Conservation (phyloP, 2,329 filamentous ascomycete species). For the Fusarium sp. region DNA sequence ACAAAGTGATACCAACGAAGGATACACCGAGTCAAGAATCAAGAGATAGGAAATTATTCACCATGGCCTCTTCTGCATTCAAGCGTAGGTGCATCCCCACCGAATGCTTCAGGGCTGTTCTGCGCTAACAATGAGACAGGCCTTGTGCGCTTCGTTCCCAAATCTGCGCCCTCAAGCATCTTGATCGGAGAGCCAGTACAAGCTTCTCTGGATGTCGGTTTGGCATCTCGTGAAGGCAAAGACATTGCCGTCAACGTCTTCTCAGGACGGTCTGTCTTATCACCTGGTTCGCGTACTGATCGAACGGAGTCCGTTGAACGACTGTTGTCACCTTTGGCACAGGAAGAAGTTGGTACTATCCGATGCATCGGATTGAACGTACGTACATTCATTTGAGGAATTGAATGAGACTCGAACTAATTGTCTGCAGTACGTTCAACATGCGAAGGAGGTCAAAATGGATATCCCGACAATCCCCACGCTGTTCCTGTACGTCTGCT, state of each 20-base stretch:
- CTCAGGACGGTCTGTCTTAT: not conserved
- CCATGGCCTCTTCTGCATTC: not conserved
- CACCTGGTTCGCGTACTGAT: not conserved
- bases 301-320: not conserved
- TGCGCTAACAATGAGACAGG: not conserved
- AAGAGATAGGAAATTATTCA: not conserved
- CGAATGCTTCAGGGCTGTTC: too few relatives aligned
- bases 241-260: not conserved
- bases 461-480: slow-evolving; percentile 7
- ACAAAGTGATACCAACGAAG: not conserved
- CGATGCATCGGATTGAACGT: slow-evolving; percentile 10
- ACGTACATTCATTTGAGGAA: accelerated
- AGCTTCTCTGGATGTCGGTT: not conserved
- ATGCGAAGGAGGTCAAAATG: slow-evolving; percentile 5
- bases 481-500: not conserved
- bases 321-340: not conserved
- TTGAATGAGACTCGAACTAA: accelerated
- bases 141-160: slow-evolving; percentile 11
- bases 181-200: not conserved
- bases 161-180: not conserved
- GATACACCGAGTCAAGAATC: accelerated
- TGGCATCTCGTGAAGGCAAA: not conserved
- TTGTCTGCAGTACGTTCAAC: not conserved
- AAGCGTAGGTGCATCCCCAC: not conserved
- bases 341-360: not conserved